phyloP scores from a whole-genome alignment of 1,284 basidiomycete genomes.

The Hypsizygus ulmarius region DNA sequence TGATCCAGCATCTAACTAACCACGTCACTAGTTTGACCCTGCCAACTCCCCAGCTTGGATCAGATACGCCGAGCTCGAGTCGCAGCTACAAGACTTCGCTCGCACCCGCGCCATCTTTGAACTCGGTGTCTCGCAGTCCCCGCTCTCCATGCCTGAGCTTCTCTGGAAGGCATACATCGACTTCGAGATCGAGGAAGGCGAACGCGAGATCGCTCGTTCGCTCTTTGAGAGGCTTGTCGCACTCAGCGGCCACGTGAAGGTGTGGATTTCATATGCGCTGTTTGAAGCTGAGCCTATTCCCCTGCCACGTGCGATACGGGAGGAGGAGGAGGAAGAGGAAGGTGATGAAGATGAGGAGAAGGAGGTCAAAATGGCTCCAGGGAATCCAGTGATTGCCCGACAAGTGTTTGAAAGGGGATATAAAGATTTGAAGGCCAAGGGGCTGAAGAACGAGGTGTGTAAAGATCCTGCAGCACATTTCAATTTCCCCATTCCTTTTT shows the following conservation, averaged over 20 bases:
- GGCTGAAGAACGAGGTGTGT: constrained; percentile 84
- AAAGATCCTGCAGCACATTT: constrained; percentile 1
- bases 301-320: constrained; percentile 61
- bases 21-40: constrained; percentile 71
- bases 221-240: constrained; percentile 89
- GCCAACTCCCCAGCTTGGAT: constrained; percentile 95
- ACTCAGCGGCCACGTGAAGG: constrained; percentile 93
- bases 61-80: constrained; percentile 94
- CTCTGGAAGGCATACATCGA: constrained; percentile 99
- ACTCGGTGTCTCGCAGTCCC: constrained; percentile 85
- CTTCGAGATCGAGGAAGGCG: constrained; percentile 93
- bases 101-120: constrained; percentile 96
- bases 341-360: constrained; percentile 48
- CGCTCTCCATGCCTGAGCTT: constrained; percentile 97
- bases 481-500: constrained; percentile 11
- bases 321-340: constrained; percentile 76
- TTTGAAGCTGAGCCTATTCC: constrained; percentile 75
- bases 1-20: constrained; percentile 9
- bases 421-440: constrained; percentile 77
- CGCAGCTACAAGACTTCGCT: constrained; percentile 86
- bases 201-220: constrained; percentile 80
- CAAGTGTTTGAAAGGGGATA: constrained; percentile 85
- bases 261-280: constrained; percentile 79
- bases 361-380: constrained; percentile 64
- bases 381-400: constrained; percentile 69